phyloP scores from a whole-genome alignment of 1,139 yeast genomes.

The Torulaspora pretoriensis region DNA sequence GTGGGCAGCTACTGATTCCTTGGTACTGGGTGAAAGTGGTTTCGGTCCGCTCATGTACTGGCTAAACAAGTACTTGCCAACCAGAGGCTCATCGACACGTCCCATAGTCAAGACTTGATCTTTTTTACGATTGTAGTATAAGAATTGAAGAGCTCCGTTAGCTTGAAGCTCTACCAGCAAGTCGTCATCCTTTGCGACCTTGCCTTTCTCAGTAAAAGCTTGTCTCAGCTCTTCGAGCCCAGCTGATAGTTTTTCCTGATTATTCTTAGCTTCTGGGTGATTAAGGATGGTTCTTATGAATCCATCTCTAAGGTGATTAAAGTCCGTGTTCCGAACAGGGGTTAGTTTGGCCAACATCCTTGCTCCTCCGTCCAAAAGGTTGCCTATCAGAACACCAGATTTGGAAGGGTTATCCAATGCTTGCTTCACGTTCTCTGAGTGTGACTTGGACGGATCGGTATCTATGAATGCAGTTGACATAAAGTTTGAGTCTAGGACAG shows the following conservation, averaged over 20 bases:
- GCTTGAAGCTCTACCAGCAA: constrained; percentile 47
- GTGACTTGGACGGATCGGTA: constrained; percentile 33
- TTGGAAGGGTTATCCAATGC: constrained; percentile 58
- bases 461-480: constrained; percentile 38
- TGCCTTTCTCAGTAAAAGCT: constrained; percentile 51
- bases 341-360: constrained; percentile 68
- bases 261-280: constrained; percentile 37
- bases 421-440: constrained; percentile 47
- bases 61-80: constrained; percentile 50
- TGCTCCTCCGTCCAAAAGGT: constrained; percentile 56
- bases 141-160: constrained; percentile 45
- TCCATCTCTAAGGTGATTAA: constrained; percentile 84
- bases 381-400: constrained; percentile 51
- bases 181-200: constrained; percentile 61
- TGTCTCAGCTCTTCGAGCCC: constrained; percentile 57
- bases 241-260: constrained; percentile 38
- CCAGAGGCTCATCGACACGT: constrained; percentile 46
- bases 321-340: constrained; percentile 87
- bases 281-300: constrained; percentile 59
- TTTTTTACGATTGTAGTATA: constrained; percentile 40
- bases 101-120: constrained; percentile 42
- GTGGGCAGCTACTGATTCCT: constrained; percentile 33
- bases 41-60: constrained; percentile 57
- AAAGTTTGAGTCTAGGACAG: constrained; percentile 44
- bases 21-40: constrained; percentile 46